Evolutionary conservation across 176 grass and related monocot genomes (phyloP).

Genomic region (Zea mays): DNA sequence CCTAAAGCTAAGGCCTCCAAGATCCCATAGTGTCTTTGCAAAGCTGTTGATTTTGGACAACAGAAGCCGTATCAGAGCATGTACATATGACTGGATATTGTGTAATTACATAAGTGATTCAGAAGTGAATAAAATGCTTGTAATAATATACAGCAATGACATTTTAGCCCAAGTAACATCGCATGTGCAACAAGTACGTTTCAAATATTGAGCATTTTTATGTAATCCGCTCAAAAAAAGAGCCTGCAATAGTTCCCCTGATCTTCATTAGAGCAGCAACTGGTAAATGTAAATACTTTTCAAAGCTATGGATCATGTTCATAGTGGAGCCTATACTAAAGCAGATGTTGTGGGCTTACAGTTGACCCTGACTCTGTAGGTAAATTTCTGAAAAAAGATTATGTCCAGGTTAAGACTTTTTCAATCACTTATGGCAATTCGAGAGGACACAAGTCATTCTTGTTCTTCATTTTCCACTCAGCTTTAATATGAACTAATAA

Average conservation of each 20-base stretch:
- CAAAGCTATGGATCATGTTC: neutral
- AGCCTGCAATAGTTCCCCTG: neutral
- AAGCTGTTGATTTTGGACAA: slow-evolving; percentile 51
- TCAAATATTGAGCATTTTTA: neutral
- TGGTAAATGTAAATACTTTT: slow-evolving; percentile 9
- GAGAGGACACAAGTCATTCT: neutral
- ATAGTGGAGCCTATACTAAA: neutral
- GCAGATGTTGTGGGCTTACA: neutral
- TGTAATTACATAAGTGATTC: neutral
- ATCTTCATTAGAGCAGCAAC: neutral
- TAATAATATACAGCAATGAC: slow-evolving; percentile 6
- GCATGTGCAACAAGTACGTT: slow-evolving; percentile 3
- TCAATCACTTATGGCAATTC: neutral
- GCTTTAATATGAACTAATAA: neutral
- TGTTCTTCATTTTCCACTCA: neutral
- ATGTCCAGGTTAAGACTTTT: neutral
- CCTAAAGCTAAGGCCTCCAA: slow-evolving; percentile 92
- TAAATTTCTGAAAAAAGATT: neutral
- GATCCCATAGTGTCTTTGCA: slow-evolving; percentile 91
- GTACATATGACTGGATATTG: neutral
- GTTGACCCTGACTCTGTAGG: neutral
- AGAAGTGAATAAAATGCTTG: neutral
- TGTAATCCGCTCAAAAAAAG: slow-evolving; percentile 5
- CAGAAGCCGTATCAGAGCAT: slow-evolving; percentile 1
- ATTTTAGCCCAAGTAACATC: neutral